phyloP scores from a whole-genome alignment of 371 early-diverging fungal genomes.

The Lichtheimia hyalospora region DNA sequence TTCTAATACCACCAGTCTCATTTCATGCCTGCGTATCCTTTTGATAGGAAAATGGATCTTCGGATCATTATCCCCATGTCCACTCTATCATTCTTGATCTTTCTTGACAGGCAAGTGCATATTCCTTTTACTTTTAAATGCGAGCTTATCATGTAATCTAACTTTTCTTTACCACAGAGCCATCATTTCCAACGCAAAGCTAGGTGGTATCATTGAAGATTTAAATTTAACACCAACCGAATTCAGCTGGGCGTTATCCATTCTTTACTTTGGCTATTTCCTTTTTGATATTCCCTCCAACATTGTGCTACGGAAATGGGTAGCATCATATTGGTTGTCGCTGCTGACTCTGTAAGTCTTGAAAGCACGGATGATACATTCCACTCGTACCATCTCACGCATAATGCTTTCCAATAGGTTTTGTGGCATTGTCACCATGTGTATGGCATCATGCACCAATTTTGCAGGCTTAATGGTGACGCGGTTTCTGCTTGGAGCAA shows the following conservation, averaged over 20 bases:
- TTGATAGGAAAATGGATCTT: conserved; percentile 28
- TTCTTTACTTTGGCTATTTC: conserved; percentile 22
- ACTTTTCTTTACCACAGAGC: conserved; percentile 11
- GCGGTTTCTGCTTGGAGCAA: conserved; percentile 14
- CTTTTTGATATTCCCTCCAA: conserved; percentile 37
- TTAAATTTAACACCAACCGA: conserved; percentile 20
- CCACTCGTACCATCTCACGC: background rate
- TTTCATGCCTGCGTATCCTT: background rate
- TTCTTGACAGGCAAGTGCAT: conserved; percentile 25
- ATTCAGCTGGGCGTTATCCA: conserved; percentile 17
- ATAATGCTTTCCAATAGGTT: conserved; percentile 3
- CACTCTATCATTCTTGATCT: conserved; percentile 28
- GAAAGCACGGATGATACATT: background rate
- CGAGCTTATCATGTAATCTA: background rate
- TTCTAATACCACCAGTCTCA: background rate
- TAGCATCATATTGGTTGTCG: conserved; percentile 11
- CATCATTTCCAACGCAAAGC: conserved; percentile 40
- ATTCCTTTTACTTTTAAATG: background rate
- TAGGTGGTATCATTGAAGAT: conserved; percentile 31
- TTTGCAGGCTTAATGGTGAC: conserved; percentile 14
- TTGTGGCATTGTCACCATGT: conserved; percentile 27
- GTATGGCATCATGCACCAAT: conserved; percentile 20
- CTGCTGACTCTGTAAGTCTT: conserved; percentile 22
- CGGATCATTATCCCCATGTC: conserved; percentile 27
- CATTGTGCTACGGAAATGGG: conserved; percentile 28